phyloP scores from a whole-genome alignment of 176 grass and related monocot species.

The Elaeis guineensis region DNA sequence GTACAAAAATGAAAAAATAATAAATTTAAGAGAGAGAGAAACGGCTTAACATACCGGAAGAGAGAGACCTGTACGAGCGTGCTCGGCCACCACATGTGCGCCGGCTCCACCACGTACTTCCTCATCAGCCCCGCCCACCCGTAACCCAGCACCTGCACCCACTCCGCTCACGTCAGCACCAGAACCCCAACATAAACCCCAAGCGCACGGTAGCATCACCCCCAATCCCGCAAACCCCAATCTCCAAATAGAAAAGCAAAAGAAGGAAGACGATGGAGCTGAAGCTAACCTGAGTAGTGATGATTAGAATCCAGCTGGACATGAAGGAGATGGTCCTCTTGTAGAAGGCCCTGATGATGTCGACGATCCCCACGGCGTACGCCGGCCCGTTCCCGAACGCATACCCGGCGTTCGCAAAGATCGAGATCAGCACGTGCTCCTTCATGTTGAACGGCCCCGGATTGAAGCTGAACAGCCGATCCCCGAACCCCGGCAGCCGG shows the following conservation, averaged over 20 bases:
- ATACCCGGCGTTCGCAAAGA: constrained; percentile 88
- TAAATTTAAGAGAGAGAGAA: neutral
- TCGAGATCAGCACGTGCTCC: constrained; percentile 98
- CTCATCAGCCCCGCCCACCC: constrained; percentile 90
- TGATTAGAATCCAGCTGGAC: constrained; percentile 64
- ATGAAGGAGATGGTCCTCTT: constrained; percentile 52
- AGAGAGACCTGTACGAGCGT: constrained; percentile 94
- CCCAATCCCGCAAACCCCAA: no score
- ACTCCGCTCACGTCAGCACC: no score
- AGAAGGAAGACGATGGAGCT: no score
- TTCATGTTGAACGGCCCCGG: constrained; percentile 95
- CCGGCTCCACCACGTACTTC: constrained; percentile 82
- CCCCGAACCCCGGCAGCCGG: constrained; percentile 12
- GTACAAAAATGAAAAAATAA: neutral
- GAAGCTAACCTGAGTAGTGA: constrained; percentile 67
- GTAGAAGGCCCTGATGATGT: constrained; percentile 80
- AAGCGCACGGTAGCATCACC: neutral
- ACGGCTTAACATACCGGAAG: constrained; percentile 40
- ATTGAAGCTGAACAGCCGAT: constrained; percentile 57
- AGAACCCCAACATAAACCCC: no score
- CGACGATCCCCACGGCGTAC: constrained; percentile 64
- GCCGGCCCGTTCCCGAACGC: constrained; percentile 67
- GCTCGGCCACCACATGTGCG: constrained; percentile 93
- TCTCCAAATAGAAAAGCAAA: neutral
- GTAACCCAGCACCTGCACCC: constrained; percentile 65